Evolutionary conservation across 2,329 filamentous ascomycete genomes (phyloP).

Genomic region (Pseudogymnoascus sp.): DNA sequence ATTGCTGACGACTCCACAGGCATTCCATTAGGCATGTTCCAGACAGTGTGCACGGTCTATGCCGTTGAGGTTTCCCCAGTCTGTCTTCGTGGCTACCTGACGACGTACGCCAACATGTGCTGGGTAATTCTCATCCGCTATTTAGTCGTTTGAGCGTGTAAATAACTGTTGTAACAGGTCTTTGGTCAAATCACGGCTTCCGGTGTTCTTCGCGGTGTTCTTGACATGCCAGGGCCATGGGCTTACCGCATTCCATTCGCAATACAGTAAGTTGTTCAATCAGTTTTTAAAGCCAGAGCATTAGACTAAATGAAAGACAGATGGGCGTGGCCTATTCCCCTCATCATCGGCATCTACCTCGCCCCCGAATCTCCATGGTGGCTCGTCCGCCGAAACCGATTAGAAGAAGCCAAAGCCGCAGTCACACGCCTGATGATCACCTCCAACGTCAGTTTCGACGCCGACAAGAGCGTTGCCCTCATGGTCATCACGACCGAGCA

Average conservation of each 20-base stretch:
- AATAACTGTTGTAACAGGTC: slow-evolving; percentile 15
- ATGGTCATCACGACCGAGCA: slow-evolving; percentile 47
- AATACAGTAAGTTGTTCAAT: slow-evolving; percentile 27
- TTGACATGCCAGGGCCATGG: slow-evolving; percentile 36
- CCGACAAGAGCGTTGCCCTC: slow-evolving; percentile 42
- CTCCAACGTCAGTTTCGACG: slow-evolving; percentile 35
- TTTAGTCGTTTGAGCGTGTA: slow-evolving; percentile 27
- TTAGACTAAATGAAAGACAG: too few species aligned
- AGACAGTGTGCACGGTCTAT: slow-evolving; percentile 18
- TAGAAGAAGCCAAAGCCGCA: slow-evolving; percentile 33
- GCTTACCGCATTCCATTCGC: slow-evolving; percentile 39
- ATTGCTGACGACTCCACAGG: slow-evolving; percentile 25
- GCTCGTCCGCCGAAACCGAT: slow-evolving; percentile 35
- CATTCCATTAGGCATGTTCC: slow-evolving; percentile 41
- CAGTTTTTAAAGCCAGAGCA: too few species aligned
- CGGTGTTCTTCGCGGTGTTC: slow-evolving; percentile 36
- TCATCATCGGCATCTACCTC: slow-evolving; percentile 47
- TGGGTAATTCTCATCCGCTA: background rate
- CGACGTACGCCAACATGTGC: slow-evolving; percentile 32
- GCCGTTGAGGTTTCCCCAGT: slow-evolving; percentile 41
- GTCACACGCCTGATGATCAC: too few species aligned
- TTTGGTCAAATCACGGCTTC: slow-evolving; percentile 37
- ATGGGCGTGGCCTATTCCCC: slow-evolving; percentile 64
- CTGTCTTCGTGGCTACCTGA: slow-evolving; percentile 40
- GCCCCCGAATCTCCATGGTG: slow-evolving; percentile 42